Evolutionary conservation across 768 basidiomycete species (phyloP).

Genomic region (Russula sp.): DNA sequence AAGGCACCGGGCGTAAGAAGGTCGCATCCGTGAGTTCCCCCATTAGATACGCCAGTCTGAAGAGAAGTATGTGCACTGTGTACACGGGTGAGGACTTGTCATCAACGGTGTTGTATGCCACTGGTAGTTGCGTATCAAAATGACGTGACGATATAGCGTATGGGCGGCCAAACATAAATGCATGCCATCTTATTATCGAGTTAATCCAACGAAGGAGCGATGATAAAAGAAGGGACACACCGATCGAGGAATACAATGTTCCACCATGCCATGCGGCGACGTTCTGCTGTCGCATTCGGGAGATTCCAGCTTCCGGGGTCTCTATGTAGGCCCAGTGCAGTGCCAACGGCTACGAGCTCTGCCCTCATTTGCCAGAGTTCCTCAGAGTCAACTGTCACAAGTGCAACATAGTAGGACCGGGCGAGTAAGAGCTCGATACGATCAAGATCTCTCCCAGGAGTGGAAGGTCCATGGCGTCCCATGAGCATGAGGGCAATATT

Average conservation of each 20-base stretch:
- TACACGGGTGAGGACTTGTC: slow-evolving; percentile 66
- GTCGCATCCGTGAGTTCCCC: slow-evolving; percentile 85
- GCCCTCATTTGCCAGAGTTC: slow-evolving; percentile 77
- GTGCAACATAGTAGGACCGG: slow-evolving; percentile 66
- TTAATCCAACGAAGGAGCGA: slow-evolving; percentile 21
- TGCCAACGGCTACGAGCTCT: slow-evolving; percentile 69
- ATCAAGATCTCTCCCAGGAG: slow-evolving; percentile 63
- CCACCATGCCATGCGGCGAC: slow-evolving; percentile 90
- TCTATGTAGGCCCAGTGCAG: slow-evolving; percentile 81
- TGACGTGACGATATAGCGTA: slow-evolving; percentile 73
- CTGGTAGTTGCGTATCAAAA: slow-evolving; percentile 78
- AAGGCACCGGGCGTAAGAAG: slow-evolving; percentile 68
- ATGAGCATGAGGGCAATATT: slow-evolving; percentile 65
- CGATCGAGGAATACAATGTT: slow-evolving; percentile 78
- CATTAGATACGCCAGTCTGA: slow-evolving; percentile 71
- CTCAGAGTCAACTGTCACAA: slow-evolving; percentile 73
- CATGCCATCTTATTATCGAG: slow-evolving; percentile 63
- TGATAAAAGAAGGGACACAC: slow-evolving; percentile 41
- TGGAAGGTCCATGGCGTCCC: slow-evolving; percentile 51
- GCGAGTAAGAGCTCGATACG: slow-evolving; percentile 73
- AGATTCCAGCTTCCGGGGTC: slow-evolving; percentile 81
- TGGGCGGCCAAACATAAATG: slow-evolving; percentile 83
- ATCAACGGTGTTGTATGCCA: slow-evolving; percentile 58
- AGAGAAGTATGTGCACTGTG: slow-evolving; percentile 71
- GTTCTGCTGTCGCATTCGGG: slow-evolving; percentile 65